Conservation (phyloP, 768 basidiomycete species). For the Tulasnella calospora region DNA sequence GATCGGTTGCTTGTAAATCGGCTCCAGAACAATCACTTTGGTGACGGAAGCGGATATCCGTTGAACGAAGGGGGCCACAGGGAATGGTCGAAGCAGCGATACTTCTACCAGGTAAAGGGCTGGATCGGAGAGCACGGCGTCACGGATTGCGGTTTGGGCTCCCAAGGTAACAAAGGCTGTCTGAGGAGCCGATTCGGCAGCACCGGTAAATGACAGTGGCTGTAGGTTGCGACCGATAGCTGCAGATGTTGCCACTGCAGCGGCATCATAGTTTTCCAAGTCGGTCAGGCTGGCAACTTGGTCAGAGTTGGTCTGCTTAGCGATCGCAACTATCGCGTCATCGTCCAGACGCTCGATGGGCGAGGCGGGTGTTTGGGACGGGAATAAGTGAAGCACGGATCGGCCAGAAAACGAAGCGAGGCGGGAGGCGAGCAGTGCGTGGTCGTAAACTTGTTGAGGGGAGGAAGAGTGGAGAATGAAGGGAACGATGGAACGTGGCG, state of each 20-base stretch:
- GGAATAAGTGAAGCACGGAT: constrained; percentile 80
- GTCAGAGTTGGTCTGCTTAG: neutral
- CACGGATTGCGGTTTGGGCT: constrained; percentile 14
- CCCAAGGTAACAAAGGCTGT: constrained; percentile 27
- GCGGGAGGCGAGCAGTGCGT: constrained; percentile 79
- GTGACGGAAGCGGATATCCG: constrained; percentile 58
- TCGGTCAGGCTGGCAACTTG: neutral
- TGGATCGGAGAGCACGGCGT: constrained; percentile 51
- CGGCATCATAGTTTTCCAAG: constrained; percentile 17
- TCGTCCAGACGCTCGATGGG: neutral
- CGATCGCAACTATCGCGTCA: neutral
- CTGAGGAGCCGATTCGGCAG: constrained; percentile 12
- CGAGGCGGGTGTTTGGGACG: constrained; percentile 39
- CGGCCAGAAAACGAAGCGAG: constrained; percentile 65
- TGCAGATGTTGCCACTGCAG: constrained; percentile 36
- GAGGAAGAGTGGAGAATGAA: constrained; percentile 76
- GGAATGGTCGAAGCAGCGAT: constrained; percentile 64
- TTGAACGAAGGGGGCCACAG: constrained; percentile 50
- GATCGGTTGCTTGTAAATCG: constrained; percentile 65
- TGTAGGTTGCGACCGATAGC: neutral
- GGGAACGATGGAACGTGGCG: constrained; percentile 72
- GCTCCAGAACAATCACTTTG: constrained; percentile 77
- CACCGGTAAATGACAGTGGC: neutral
- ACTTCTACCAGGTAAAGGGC: constrained; percentile 60
- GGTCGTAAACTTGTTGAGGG: constrained; percentile 79